These are phyloP conservation scores for Phytophthora cajani DNA, from an alignment of 352 stramenopile genomes.

Conservation along the genomic window DNA sequence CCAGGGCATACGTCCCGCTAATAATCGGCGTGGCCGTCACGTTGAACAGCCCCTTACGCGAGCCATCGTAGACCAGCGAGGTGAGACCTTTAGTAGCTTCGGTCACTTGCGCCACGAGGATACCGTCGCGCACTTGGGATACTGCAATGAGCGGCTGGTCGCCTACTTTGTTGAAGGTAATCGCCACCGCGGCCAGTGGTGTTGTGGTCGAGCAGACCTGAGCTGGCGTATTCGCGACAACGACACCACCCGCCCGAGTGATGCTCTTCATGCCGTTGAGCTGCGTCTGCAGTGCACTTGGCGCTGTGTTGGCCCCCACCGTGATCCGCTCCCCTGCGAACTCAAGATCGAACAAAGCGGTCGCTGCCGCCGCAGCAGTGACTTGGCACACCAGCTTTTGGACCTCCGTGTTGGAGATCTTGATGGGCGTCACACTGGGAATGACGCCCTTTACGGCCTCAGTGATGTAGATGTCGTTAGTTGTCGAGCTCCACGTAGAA, in stretches of 20 bases:
- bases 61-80: constrained; percentile 73
- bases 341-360: constrained; percentile 55
- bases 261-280: constrained; percentile 62
- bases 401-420: constrained; percentile 63
- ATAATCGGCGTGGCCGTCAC: constrained; percentile 86
- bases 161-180: constrained; percentile 59
- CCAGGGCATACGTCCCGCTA: constrained; percentile 70
- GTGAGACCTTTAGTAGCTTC: constrained; percentile 79
- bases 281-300: constrained; percentile 45
- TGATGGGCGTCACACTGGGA: constrained; percentile 38
- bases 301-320: constrained; percentile 46
- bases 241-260: constrained; percentile 51
- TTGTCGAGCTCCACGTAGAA: constrained; percentile 64
- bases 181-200: constrained; percentile 37
- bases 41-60: constrained; percentile 72
- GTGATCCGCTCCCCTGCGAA: constrained; percentile 49
- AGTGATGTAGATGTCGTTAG: constrained; percentile 69
- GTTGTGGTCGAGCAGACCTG: constrained; percentile 43
- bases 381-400: constrained; percentile 68
- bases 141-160: constrained; percentile 50
- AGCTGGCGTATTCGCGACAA: constrained; percentile 45
- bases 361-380: constrained; percentile 30
- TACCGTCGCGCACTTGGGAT: constrained; percentile 55
- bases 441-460: constrained; percentile 62
- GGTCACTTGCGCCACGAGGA: constrained; percentile 46